Evolutionary conservation across 768 basidiomycete species (phyloP).

Genomic region (Cyclocybe aegerita): DNA sequence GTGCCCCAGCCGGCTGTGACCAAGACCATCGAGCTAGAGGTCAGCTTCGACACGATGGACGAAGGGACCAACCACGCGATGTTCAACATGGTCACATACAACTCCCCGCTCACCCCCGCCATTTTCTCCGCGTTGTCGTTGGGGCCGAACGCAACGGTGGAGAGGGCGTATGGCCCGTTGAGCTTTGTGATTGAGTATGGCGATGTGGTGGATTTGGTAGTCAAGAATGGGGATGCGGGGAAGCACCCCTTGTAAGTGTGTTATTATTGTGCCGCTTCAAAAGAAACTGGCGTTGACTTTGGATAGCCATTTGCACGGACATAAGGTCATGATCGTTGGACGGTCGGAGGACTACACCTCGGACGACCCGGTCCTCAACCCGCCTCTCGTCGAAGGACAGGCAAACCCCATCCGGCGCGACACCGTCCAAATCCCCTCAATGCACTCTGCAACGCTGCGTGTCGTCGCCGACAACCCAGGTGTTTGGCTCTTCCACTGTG

Average conservation of each 20-base stretch:
- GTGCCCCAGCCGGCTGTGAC: slow-evolving; percentile 52
- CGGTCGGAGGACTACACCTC: slow-evolving; percentile 71
- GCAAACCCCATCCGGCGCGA: slow-evolving; percentile 92
- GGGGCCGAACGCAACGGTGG: slow-evolving; percentile 67
- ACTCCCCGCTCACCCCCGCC: slow-evolving; percentile 69
- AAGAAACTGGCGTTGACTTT: neutral
- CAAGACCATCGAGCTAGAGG: slow-evolving; percentile 66
- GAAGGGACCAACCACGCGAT: slow-evolving; percentile 86
- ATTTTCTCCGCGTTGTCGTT: slow-evolving; percentile 77
- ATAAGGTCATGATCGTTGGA: slow-evolving; percentile 80
- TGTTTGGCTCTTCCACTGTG: slow-evolving; percentile 83
- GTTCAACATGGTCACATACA: slow-evolving; percentile 71
- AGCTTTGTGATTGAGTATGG: slow-evolving; percentile 75
- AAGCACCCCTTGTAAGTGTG: slow-evolving; percentile 80
- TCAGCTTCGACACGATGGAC: slow-evolving; percentile 79
- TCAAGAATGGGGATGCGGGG: slow-evolving; percentile 70
- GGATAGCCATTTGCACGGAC: slow-evolving; percentile 87
- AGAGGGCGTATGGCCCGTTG: slow-evolving; percentile 73
- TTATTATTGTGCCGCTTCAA: neutral
- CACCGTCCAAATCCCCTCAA: slow-evolving; percentile 75
- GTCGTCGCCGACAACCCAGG: slow-evolving; percentile 92
- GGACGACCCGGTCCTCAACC: slow-evolving; percentile 75
- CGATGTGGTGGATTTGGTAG: slow-evolving; percentile 75
- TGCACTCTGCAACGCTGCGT: slow-evolving; percentile 69
- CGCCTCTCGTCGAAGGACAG: slow-evolving; percentile 74